Percentiles rank a stretch among this genome's conserved stretches.
Conservation (phyloP, 495 filamentous ascomycete genomes). For the Gamarada debralockiae region DNA sequence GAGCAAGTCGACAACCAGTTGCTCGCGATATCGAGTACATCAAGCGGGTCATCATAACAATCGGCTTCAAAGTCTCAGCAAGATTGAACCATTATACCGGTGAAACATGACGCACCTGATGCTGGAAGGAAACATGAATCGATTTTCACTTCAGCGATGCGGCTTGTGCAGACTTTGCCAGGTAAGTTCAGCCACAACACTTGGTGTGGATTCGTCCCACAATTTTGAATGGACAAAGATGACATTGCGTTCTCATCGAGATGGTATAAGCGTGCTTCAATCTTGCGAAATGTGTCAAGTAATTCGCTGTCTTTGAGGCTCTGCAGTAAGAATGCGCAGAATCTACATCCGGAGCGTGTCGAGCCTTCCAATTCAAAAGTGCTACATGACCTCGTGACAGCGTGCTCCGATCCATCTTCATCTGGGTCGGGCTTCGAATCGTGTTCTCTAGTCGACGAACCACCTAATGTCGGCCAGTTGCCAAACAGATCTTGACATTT, state of each 20-base stretch:
- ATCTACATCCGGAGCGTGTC: not conserved
- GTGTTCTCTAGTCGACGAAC: not conserved
- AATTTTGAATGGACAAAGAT: not conserved
- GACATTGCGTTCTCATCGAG: not conserved
- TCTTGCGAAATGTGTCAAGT: conserved; percentile 3
- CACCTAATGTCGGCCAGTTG: conserved; percentile 1
- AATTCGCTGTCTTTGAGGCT: conserved; percentile 1
- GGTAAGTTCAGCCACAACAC: conserved; percentile 10
- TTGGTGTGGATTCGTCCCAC: not conserved
- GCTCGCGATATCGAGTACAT: conserved; percentile 8
- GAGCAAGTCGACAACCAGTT: conserved; percentile 7
- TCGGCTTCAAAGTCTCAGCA: conserved; percentile 5
- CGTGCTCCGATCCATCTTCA: not conserved
- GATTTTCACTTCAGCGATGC: not conserved
- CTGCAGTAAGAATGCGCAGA: conserved; percentile 1
- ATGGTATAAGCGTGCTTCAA: not conserved
- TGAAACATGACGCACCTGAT: conserved; percentile 4
- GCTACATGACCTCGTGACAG: not conserved
- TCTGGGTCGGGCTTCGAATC: not conserved
- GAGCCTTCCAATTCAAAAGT: not conserved
- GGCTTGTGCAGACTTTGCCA: conserved; percentile 1
- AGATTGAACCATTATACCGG: conserved; percentile 4
- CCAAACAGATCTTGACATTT: not conserved
- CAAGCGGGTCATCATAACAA: conserved; percentile 6
- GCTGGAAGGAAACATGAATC: conserved; percentile 8